Evolutionary conservation across 768 basidiomycete species (phyloP), one percentile per base, ranked within the genome.

Genomic region (Sporobolomyces phaffii): DNA sequence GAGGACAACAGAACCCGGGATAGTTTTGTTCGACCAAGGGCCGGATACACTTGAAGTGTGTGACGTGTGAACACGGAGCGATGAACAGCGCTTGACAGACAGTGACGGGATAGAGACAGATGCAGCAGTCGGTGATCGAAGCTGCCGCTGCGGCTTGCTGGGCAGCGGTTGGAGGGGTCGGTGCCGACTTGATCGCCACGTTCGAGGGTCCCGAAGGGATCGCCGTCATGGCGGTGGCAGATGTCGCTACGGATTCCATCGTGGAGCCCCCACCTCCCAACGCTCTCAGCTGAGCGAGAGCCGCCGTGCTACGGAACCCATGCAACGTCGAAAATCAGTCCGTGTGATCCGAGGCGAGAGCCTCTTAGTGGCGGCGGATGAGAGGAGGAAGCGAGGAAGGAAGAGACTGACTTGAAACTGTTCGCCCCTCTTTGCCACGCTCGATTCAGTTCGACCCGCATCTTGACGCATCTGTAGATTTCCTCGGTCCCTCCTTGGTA

Each of bases 401-500:
- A 17, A 18, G 48, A n/a, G 26, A 79, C 82, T 72, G 73, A 85
- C 84, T 98, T 99, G 90, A 96, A 99, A 45, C 86, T 88, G 80
- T 97, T 97, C 0, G 86, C 84, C 0, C 80, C 83, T 2, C 85
- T 80, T 77, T 96, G 91, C 94, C 92, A 97, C 77, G 92, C 92
- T 66, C 93, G 80, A 13, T 85, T 85, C 22, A 97, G 78, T 79
- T 99, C 94, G 56, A 97, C 81, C 71, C 89, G 83, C 76, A 99
- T 96, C 84, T 94, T 97, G 65, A 98, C 90, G 64, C 89, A 90
- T 80, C 96, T 88, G 78, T 94, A 97, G 58, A 94, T 91, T 78
- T 97, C 93, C 80, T 97, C 92, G 10, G 89, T 85, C 0, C 94
- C 94, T 9, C 94, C 94, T 77, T 97, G 93, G 78, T 96, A 99